Evolutionary conservation across 805 yeast species (phyloP), one percentile per base, ranked within the genome.

Genomic region (Metschnikowia bowlesiae): DNA sequence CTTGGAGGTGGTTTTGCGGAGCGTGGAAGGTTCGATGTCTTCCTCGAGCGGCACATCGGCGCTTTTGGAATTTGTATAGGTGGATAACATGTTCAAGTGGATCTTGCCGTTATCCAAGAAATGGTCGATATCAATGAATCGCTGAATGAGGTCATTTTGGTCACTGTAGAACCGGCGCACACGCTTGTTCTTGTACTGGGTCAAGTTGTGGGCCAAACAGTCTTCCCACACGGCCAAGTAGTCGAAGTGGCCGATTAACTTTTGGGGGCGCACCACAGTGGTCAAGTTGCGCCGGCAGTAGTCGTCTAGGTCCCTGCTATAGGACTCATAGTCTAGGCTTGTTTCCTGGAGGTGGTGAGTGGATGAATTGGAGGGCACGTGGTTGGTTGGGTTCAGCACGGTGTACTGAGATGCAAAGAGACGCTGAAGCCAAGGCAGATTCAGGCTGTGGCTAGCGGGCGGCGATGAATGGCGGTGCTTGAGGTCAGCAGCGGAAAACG

Each of bases 91-190:
- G 40, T 78, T 71, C 52, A 76, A 74, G 55, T 83, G 87, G 50
- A 87, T 75, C 43, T 66, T 63, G 1, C 90, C 90, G 4, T 88
- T 79, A 60, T 85, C 94, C 42, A 87, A 70, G 46, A 86, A 69
- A 46, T 72, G 69, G 62, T 87, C 95, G 28, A 87, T 80, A 51
- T 80, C 85, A 35, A 64, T 63, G 58, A 79, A 84, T 47, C 80
- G 70, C 26, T 75, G 78, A 47, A 86, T 80, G 47, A 82, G 62
- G 39, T 73, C 79, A 62, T 87, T 87, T 65, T 86, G 92, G 2
- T 67, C 62, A 39, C 65, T 64, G 65, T 87, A 87, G 63, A 68
- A 85, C 16, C 62, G 49, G 29, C 72, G 66, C 5, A 79, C 46
- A 9, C 56, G 49, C 38, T 54, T 62, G 22, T 59, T 66, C 42